Percentiles rank a stretch among this genome's conserved stretches.
Evolutionary conservation across 345 rosid genomes (phyloP).

Genomic region (Ceriops decandra): DNA sequence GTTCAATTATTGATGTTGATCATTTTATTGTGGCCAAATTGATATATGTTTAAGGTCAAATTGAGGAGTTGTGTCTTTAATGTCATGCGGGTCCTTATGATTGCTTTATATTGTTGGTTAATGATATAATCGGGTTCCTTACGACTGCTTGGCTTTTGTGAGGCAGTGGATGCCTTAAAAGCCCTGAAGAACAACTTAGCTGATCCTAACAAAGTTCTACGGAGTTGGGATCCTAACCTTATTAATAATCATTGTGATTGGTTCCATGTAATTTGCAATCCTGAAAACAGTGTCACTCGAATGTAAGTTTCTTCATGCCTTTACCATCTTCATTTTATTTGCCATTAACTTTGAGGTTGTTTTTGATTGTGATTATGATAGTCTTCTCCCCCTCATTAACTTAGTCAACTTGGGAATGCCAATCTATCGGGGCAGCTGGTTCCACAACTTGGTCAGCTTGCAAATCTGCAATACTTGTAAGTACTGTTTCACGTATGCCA

Average conservation of each 20-base stretch:
- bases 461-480: conserved; percentile 76
- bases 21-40: too few species aligned
- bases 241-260: conserved; percentile 70
- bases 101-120: too few species aligned
- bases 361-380: conserved; percentile 3
- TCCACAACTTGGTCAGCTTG: conserved; percentile 58
- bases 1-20: too few species aligned
- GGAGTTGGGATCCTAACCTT: conserved; percentile 80
- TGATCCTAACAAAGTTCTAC: conserved; percentile 70
- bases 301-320: conserved; percentile 53
- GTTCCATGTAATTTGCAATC: conserved; percentile 80
- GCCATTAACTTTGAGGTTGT: background rate
- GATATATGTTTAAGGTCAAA: too few species aligned
- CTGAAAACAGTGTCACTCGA: conserved; percentile 57
- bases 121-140: background rate
- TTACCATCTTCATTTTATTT: conserved; percentile 8
- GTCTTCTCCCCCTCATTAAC: background rate
- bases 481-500: conserved; percentile 12
- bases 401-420: conserved; percentile 64
- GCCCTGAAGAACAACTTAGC: conserved; percentile 57
- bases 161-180: conserved; percentile 77
- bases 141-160: conserved; percentile 4
- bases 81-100: background rate
- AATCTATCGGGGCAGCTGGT: conserved; percentile 62
- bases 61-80: too few species aligned